A percentile compares a stretch with the other conserved stretches of the same genome.
phyloP scores from a whole-genome alignment of 306 rosid genomes.

The Ochetophila trinervis region DNA sequence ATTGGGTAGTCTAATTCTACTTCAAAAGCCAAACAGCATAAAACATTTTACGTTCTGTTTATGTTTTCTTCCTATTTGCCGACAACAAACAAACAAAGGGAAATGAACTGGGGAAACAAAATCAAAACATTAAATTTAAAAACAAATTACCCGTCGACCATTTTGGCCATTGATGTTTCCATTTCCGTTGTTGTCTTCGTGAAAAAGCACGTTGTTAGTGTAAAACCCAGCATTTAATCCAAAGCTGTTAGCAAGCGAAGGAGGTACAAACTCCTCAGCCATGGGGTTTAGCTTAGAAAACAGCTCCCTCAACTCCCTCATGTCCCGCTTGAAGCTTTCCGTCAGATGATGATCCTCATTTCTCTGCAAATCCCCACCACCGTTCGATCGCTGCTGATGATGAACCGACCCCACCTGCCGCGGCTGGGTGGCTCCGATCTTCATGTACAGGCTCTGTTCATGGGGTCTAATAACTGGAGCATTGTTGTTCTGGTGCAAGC shows the following conservation, averaged over 20 bases:
- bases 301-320: conserved; percentile 41
- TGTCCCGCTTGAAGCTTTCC: conserved; percentile 29
- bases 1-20: conserved; percentile 4
- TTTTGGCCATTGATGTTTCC: conserved; percentile 22
- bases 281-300: conserved; percentile 41
- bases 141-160: conserved; percentile 26
- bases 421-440: conserved; percentile 27
- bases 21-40: background rate
- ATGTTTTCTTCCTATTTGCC: background rate
- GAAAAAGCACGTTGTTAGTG: conserved; percentile 15
- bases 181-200: background rate
- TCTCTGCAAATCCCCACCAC: conserved; percentile 31
- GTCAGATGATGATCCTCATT: conserved; percentile 24
- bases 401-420: background rate
- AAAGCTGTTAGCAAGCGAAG: conserved; percentile 26
- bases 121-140: background rate
- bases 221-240: conserved; percentile 28
- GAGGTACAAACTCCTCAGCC: conserved; percentile 44
- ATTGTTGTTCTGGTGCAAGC: conserved; percentile 12
- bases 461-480: conserved; percentile 16
- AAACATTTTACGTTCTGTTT: background rate
- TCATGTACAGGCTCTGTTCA: conserved; percentile 29
- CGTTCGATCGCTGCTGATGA: conserved; percentile 32
- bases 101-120: background rate
- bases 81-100: background rate